phyloP scores from a whole-genome alignment of 108 stramenopile genomes.

The Pseudonitzschia delicatissima region DNA sequence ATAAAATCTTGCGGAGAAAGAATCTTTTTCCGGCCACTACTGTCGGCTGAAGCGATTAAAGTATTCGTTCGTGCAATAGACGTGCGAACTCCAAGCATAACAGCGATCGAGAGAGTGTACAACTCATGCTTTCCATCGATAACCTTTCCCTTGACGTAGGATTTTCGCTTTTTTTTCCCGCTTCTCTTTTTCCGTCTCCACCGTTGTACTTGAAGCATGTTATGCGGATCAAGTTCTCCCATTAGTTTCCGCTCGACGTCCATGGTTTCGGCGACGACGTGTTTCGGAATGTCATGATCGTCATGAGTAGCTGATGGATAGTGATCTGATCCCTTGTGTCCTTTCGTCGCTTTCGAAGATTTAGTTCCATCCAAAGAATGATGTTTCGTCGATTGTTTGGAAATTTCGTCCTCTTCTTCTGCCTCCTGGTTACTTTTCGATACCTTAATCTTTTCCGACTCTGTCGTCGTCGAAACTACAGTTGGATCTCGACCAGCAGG shows the following conservation, averaged over 20 bases:
- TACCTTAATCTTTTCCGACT: neutral
- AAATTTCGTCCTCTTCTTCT: neutral
- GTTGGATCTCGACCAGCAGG: neutral
- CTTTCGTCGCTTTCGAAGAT: neutral
- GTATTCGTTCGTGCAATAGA: slow-evolving; percentile 81
- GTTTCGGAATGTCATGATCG: slow-evolving; percentile 40
- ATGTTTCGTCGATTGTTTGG: too few species aligned
- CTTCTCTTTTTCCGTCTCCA: slow-evolving; percentile 43
- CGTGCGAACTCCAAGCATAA: slow-evolving; percentile 95
- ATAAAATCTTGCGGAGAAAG: slow-evolving; percentile 88
- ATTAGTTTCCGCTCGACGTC: slow-evolving; percentile 46
- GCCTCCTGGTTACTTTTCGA: neutral
- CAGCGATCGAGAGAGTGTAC: slow-evolving; percentile 93
- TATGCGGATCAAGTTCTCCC: slow-evolving; percentile 50
- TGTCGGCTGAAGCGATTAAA: slow-evolving; percentile 45
- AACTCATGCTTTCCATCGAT: slow-evolving; percentile 94
- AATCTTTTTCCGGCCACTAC: slow-evolving; percentile 39
- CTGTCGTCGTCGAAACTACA: neutral
- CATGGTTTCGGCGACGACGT: slow-evolving; percentile 43
- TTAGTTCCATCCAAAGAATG: neutral
- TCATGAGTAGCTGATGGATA: neutral
- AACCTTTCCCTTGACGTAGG: slow-evolving; percentile 87
- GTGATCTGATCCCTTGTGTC: too few species aligned
- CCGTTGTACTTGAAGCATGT: slow-evolving; percentile 41
- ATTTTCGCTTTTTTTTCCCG: slow-evolving; percentile 41